phyloP scores from a whole-genome alignment of 805 yeast genomes.

The Hanseniaspora valbyensis region DNA sequence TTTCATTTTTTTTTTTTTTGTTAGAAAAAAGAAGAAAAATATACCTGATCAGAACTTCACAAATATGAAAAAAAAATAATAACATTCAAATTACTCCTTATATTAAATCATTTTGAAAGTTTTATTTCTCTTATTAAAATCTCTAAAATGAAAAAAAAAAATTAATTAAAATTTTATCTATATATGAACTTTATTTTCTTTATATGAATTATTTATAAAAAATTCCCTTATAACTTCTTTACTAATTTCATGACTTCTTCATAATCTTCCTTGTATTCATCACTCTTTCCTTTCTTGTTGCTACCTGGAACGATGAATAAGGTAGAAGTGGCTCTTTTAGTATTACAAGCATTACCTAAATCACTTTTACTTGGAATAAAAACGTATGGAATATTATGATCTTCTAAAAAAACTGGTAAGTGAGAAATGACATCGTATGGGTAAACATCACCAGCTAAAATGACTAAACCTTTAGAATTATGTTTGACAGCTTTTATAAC shows the following conservation, averaged over 20 bases:
- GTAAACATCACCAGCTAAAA: conserved; percentile 95
- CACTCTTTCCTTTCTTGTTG: conserved; percentile 63
- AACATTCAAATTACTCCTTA: no score
- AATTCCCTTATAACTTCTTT: conserved; percentile 24
- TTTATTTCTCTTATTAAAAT: background rate
- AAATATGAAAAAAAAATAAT: no score
- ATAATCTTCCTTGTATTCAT: conserved; percentile 82
- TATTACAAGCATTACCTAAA: conserved; percentile 96
- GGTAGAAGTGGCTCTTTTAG: conserved; percentile 97
- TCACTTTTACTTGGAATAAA: conserved; percentile 97
- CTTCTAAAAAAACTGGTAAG: conserved; percentile 95
- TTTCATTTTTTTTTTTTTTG: no score
- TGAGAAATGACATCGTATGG: conserved; percentile 97
- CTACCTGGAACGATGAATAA: conserved; percentile 97
- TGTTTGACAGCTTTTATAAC: conserved; percentile 95
- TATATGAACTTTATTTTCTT: background rate
- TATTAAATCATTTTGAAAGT: background rate
- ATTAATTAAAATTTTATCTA: background rate
- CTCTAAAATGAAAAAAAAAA: no score
- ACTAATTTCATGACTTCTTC: conserved; percentile 94
- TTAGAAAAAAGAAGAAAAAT: no score
- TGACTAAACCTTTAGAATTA: conserved; percentile 93
- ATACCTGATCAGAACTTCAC: no score
- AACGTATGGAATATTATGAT: conserved; percentile 75
- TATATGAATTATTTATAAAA: background rate